Conservation (phyloP, 164 flowering plant species). For the Tinospora cordifolia region DNA sequence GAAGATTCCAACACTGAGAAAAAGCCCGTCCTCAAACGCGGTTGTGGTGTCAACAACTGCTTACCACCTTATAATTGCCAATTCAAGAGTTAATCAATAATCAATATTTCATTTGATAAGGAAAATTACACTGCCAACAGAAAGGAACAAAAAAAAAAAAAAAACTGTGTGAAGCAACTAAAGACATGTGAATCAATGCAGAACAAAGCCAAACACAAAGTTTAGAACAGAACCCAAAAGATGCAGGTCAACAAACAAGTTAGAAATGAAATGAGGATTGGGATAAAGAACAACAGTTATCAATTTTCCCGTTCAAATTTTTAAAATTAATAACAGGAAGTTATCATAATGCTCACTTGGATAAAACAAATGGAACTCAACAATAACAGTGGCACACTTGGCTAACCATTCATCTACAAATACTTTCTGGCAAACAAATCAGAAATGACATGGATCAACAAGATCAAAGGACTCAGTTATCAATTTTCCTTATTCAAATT, state of each 20-base stretch:
- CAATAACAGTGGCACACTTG: too few species aligned
- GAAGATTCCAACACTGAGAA: slow-evolving; percentile 61
- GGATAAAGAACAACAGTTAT: too few species aligned
- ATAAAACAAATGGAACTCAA: too few species aligned
- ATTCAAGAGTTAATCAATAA: neutral
- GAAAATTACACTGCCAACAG: neutral
- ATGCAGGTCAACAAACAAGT: too few species aligned
- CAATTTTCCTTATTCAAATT: neutral
- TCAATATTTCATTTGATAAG: neutral
- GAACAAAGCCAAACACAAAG: neutral
- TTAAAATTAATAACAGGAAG: too few species aligned
- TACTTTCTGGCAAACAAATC: neutral
- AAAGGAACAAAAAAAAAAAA: neutral
- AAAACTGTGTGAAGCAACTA: neutral
- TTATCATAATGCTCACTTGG: too few species aligned
- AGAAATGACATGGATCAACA: neutral
- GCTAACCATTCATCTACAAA: too few species aligned
- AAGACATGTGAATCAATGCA: too few species aligned
- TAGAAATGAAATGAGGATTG: too few species aligned
- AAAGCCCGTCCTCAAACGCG: slow-evolving; percentile 82
- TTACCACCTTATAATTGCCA: slow-evolving; percentile 47
- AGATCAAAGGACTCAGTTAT: neutral
- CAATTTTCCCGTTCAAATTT: too few species aligned
- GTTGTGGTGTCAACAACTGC: slow-evolving; percentile 84
- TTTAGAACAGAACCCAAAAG: neutral